A percentile compares a stretch with the other conserved stretches of the same genome.
Evolutionary conservation across 1,284 basidiomycete species (phyloP).

Genomic region (Athelia psychrophila): DNA sequence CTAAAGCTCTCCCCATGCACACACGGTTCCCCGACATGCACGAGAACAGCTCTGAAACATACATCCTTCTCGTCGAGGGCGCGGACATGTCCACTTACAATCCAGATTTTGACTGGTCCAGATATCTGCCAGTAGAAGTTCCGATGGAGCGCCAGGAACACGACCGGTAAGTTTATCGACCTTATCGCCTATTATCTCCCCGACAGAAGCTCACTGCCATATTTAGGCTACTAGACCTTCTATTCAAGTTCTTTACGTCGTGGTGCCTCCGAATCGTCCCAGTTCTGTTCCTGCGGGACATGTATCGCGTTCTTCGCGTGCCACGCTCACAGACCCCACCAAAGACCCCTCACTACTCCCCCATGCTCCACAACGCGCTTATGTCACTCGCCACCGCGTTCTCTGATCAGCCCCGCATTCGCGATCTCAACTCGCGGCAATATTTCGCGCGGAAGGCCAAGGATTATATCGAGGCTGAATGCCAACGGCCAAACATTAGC

Average conservation of each 20-base stretch:
- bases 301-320: conserved; percentile 47
- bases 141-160: conserved; percentile 50
- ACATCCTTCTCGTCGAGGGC: conserved; percentile 22
- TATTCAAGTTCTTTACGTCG: conserved; percentile 59
- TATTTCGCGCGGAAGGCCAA: conserved; percentile 54
- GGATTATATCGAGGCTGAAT: conserved; percentile 53
- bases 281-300: conserved; percentile 57
- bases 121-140: conserved; percentile 46
- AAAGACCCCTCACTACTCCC: conserved; percentile 61
- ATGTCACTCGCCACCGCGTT: conserved; percentile 59
- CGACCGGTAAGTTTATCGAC: conserved; percentile 30
- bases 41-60: conserved; percentile 25
- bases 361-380: conserved; percentile 68
- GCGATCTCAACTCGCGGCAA: conserved; percentile 41
- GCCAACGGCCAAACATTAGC: conserved; percentile 53
- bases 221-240: conserved; percentile 46
- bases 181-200: not conserved
- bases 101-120: conserved; percentile 53
- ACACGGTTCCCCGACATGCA: conserved; percentile 15
- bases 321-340: conserved; percentile 42
- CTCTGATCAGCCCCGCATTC: conserved; percentile 51
- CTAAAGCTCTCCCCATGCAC: conserved; percentile 15
- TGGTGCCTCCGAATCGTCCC: conserved; percentile 48
- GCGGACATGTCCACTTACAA: conserved; percentile 29
- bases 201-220: conserved; percentile 1